phyloP scores from a whole-genome alignment of 257 asterid genomes.

The Anisodus tanguticus region DNA sequence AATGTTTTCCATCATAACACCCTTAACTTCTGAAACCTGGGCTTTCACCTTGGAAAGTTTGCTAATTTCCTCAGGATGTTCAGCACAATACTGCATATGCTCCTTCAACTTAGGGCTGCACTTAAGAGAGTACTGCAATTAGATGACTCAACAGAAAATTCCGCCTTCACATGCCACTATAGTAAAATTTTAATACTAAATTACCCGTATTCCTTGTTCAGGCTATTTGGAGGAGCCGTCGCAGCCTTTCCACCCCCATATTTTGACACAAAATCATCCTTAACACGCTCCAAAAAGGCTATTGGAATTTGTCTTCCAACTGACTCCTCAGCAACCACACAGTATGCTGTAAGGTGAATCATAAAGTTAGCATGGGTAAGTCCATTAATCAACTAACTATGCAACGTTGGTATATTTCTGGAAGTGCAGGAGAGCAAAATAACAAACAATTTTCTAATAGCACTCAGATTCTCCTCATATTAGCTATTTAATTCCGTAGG shows the following conservation, averaged over 20 bases:
- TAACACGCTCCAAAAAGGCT: slow-evolving; percentile 78
- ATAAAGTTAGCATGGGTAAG: slow-evolving; percentile 18
- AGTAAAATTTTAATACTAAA: background rate
- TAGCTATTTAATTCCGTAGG: background rate
- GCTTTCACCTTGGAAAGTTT: slow-evolving; percentile 79
- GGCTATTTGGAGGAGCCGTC: slow-evolving; percentile 70
- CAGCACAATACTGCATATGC: slow-evolving; percentile 71
- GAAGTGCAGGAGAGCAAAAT: slow-evolving; percentile 11
- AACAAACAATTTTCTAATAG: background rate
- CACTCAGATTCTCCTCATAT: background rate
- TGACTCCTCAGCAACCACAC: slow-evolving; percentile 92
- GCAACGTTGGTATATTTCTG: slow-evolving; percentile 5
- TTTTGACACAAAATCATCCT: slow-evolving; percentile 74
- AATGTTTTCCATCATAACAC: slow-evolving; percentile 88
- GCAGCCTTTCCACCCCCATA: slow-evolving; percentile 83
- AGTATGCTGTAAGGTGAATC: slow-evolving; percentile 59
- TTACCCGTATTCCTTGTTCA: slow-evolving; percentile 78
- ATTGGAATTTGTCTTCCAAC: slow-evolving; percentile 82
- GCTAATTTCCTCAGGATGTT: slow-evolving; percentile 85
- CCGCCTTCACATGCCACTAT: background rate
- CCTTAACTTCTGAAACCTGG: slow-evolving; percentile 88
- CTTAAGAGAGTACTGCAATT: background rate
- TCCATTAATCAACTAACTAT: slow-evolving; percentile 2
- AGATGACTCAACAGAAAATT: slow-evolving; percentile 23
- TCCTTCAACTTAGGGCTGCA: slow-evolving; percentile 76